Evolutionary conservation across 257 asterid genomes (phyloP).

Genomic region (Coffea eugenioides): DNA sequence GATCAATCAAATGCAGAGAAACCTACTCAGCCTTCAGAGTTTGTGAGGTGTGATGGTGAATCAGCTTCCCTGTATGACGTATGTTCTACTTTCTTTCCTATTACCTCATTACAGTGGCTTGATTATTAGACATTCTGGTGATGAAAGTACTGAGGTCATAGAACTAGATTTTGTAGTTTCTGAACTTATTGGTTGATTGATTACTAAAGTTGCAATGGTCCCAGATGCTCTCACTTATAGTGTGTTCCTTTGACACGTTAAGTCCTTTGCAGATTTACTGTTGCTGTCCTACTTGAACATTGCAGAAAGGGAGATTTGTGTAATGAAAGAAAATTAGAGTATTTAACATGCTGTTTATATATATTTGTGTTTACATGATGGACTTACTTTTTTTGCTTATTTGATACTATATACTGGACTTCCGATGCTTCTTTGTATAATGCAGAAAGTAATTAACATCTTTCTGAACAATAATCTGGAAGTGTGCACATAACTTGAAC

Average conservation of each 20-base stretch:
- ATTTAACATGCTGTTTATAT: neutral
- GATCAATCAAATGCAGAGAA: neutral
- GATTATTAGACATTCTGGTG: neutral
- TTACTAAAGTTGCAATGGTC: neutral
- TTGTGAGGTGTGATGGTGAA: conserved; percentile 4
- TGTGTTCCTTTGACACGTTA: neutral
- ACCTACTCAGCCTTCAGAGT: neutral
- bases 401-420: neutral
- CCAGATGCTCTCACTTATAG: neutral
- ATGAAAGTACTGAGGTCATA: neutral
- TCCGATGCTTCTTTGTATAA: too few species aligned
- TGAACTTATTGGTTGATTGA: neutral
- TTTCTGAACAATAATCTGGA: neutral
- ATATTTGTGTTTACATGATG: neutral
- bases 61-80: conserved; percentile 4
- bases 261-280: neutral
- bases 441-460: neutral
- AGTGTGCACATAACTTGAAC: neutral
- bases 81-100: neutral
- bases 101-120: neutral
- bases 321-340: neutral
- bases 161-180: neutral
- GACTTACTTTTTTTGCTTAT: neutral
- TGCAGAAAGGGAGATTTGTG: neutral
- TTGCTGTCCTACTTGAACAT: neutral